Percentiles rank a stretch among this genome's conserved stretches.
Evolutionary conservation across 2,329 filamentous ascomycete species (phyloP).

Genomic region (Zalaria sp.): DNA sequence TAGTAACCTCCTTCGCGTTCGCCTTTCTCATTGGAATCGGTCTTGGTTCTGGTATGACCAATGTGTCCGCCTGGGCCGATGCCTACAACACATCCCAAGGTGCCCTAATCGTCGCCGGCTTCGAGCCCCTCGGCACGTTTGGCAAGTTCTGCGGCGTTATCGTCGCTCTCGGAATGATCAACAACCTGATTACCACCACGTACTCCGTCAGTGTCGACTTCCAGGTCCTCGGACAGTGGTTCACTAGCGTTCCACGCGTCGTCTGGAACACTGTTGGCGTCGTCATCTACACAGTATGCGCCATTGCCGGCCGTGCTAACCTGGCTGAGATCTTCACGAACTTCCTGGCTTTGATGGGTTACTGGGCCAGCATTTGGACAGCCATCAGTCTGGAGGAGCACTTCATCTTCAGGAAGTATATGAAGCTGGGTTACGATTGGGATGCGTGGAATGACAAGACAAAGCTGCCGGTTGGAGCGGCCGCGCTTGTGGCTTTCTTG

Average conservation of each 20-base stretch:
- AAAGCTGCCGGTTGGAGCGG: slow-evolving; percentile 47
- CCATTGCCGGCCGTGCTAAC: slow-evolving; percentile 45
- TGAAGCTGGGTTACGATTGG: slow-evolving; percentile 42
- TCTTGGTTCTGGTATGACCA: slow-evolving; percentile 42
- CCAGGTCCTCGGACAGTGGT: slow-evolving; percentile 48
- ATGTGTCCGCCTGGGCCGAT: slow-evolving; percentile 37
- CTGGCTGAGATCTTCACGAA: slow-evolving; percentile 54
- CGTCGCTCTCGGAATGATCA: slow-evolving; percentile 48
- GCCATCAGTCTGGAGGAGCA: slow-evolving; percentile 49
- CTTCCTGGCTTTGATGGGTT: slow-evolving; percentile 57
- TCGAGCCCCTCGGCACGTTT: slow-evolving; percentile 43
- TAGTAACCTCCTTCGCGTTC: slow-evolving; percentile 45
- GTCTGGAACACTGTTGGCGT: slow-evolving; percentile 51
- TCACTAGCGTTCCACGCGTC: slow-evolving; percentile 44
- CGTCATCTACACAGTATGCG: slow-evolving; percentile 50
- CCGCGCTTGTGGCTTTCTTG: slow-evolving; percentile 46
- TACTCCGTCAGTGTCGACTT: slow-evolving; percentile 55
- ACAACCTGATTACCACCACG: slow-evolving; percentile 51
- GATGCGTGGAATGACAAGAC: slow-evolving; percentile 43
- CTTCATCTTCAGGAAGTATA: slow-evolving; percentile 41
- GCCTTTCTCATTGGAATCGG: slow-evolving; percentile 49
- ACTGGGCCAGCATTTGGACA: slow-evolving; percentile 54
- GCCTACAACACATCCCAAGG: slow-evolving; percentile 48
- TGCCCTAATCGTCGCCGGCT: slow-evolving; percentile 50
- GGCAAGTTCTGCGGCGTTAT: slow-evolving; percentile 54